These are phyloP conservation scores for Xylariaceae sp. DNA, from an alignment of 2,329 filamentous ascomycete species.

Conservation along the genomic window DNA sequence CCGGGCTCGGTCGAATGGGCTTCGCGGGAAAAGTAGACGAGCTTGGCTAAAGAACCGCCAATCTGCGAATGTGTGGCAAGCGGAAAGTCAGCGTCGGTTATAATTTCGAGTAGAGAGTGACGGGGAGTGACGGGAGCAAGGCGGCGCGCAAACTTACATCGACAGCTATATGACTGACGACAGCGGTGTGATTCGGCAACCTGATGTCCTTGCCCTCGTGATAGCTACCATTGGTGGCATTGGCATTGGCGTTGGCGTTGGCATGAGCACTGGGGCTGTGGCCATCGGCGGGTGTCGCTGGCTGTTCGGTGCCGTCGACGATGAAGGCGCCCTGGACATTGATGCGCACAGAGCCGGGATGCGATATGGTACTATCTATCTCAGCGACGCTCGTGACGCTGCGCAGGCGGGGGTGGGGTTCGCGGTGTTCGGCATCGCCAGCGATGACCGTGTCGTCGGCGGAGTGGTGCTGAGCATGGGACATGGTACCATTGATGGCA, in stretches of 20 bases:
- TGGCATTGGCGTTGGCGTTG: neutral
- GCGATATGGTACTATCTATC: slow-evolving; percentile 55
- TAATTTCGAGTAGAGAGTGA: neutral
- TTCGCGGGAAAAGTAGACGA: slow-evolving; percentile 95
- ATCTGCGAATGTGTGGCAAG: slow-evolving; percentile 52
- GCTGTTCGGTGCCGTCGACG: slow-evolving; percentile 69
- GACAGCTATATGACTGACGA: slow-evolving; percentile 94
- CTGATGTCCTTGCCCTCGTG: slow-evolving; percentile 86
- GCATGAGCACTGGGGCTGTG: slow-evolving; percentile 28
- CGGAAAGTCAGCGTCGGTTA: slow-evolving; percentile 5
- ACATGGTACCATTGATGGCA: slow-evolving; percentile 6
- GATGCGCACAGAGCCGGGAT: slow-evolving; percentile 75
- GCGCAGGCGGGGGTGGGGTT: slow-evolving; percentile 28
- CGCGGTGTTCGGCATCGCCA: slow-evolving; percentile 14
- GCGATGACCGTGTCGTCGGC: slow-evolving; percentile 21
- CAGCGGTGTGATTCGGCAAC: slow-evolving; percentile 89
- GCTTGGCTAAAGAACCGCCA: slow-evolving; percentile 88
- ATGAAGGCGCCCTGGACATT: slow-evolving; percentile 97
- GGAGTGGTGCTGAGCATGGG: slow-evolving; percentile 5
- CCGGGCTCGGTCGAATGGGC: slow-evolving; percentile 72
- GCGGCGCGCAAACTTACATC: slow-evolving; percentile 59
- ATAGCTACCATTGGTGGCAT: slow-evolving; percentile 33
- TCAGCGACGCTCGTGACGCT: slow-evolving; percentile 48
- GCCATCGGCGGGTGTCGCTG: slow-evolving; percentile 43
- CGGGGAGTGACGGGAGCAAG: neutral